Evolutionary conservation across 371 early-diverging fungal genomes (phyloP), one percentile per base, ranked within the genome.

Genomic region (Rhizopus arrhizus): DNA sequence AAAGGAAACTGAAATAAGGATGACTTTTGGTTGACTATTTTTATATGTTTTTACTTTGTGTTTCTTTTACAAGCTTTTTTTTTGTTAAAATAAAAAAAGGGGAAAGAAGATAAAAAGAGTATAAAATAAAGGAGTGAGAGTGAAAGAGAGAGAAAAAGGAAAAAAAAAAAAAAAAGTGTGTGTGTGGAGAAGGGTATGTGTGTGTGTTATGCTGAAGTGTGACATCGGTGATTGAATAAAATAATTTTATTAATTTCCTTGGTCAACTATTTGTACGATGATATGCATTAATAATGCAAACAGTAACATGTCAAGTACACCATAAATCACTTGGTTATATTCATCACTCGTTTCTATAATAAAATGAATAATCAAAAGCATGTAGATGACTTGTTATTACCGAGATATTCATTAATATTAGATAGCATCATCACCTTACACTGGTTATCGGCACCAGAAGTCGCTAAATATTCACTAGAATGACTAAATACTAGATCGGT

Each of bases 401-500:
- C 58, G 29, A 58, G 51, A 13, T 58, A 47, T 53, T 76, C 64
- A 2, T 66, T 61, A 47, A 56, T 33, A 43, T 78, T 71, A 16
- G 86, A 83, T 10, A 86, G 54, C 28, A 50, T 29, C 42, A 77
- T 70, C 15, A 83, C 73, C 28, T 70, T 66, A 59, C 81, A 85
- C 3, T 72, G 31, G 41, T 43, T 41, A 8, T 59, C 53, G 46
- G 35, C 51, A 32, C 43, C 38, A 5, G 48, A 54, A 33, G 80
- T 82, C 15, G 76, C 84, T 22, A 89, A 45, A 35, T 69, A 83
- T 16, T 57, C 64, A 15, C 88, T 88, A 16, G 80, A 74, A 4
- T 46, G 15, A 53, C 68, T 79, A 50, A 88, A 85, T n/a, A 69
- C 77, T 50, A 89, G 65, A 22, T 64, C 69, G 0, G 87, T 87